Percentiles rank a stretch among this genome's conserved stretches.
phyloP scores from a whole-genome alignment of 495 filamentous ascomycete species.

The Hypoxylon lienhwacheense region DNA sequence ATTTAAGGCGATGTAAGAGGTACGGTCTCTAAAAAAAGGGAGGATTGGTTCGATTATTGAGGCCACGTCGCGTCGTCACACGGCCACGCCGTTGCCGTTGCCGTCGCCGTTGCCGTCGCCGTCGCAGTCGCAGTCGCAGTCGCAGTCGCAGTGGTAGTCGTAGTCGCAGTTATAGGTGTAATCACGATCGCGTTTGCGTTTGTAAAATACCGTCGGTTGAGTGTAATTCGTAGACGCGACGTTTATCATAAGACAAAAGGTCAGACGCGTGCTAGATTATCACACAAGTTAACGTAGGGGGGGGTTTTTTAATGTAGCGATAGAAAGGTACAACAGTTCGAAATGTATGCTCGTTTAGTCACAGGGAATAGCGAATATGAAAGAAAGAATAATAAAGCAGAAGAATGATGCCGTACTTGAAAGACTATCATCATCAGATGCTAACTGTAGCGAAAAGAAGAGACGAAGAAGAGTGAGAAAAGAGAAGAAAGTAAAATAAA shows the following conservation, averaged over 20 bases:
- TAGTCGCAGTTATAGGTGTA: not conserved
- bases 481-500: constrained; percentile 10
- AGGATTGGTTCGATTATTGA: too few relatives aligned
- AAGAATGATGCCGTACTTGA: too few relatives aligned
- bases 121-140: constrained; percentile 1
- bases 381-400: too few relatives aligned
- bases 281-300: too few relatives aligned
- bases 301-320: not conserved
- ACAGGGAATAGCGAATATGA: too few relatives aligned
- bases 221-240: not conserved
- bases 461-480: too few relatives aligned
- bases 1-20: constrained; percentile 17
- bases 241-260: not conserved
- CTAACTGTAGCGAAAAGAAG: too few relatives aligned
- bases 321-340: not conserved
- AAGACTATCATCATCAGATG: too few relatives aligned
- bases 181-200: not conserved
- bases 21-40: not conserved
- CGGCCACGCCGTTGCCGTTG: too few relatives aligned
- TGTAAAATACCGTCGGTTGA: not conserved
- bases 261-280: not conserved
- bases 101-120: not conserved
- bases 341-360: too few relatives aligned
- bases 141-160: not conserved
- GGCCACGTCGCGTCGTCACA: too few relatives aligned